A percentile compares a stretch with the other conserved stretches of the same genome.
Conservation (phyloP, 192 early-diverging fungal species). For the Podila epicladia region DNA sequence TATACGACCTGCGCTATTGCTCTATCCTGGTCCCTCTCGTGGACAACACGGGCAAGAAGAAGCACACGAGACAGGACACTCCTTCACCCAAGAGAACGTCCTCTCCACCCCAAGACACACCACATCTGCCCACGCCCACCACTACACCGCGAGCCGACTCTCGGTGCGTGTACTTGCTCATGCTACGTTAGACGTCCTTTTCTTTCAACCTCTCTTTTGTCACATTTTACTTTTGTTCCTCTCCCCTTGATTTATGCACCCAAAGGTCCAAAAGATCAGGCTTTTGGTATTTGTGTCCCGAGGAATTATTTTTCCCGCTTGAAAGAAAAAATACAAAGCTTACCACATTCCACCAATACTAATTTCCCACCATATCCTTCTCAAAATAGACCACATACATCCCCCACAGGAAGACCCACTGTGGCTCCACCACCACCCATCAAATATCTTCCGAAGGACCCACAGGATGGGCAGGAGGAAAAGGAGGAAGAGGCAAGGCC, state of each 20-base stretch:
- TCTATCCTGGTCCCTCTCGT: constrained; percentile 40
- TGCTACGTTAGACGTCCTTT: neutral
- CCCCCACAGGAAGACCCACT: too few species aligned
- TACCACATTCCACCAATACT: too few species aligned
- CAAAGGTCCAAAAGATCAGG: too few species aligned
- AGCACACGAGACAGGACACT: too few species aligned
- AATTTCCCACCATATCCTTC: too few species aligned
- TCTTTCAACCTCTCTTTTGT: neutral
- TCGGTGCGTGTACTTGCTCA: neutral
- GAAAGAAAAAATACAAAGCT: too few species aligned
- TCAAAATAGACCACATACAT: too few species aligned
- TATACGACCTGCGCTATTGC: constrained; percentile 45
- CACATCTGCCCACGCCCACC: neutral
- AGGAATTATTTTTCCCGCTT: too few species aligned
- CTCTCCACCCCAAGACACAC: neutral
- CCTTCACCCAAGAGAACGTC: too few species aligned
- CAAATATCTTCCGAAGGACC: too few species aligned
- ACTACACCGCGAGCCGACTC: neutral
- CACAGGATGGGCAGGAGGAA: neutral
- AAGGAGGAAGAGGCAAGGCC: neutral
- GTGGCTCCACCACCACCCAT: too few species aligned
- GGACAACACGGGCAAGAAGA: neutral
- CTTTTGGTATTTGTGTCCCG: too few species aligned
- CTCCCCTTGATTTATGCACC: neutral
- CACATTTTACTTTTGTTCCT: neutral